These are phyloP conservation scores for Areca catechu DNA, from an alignment of 176 grass and related monocot genomes.

Conservation along the genomic window DNA sequence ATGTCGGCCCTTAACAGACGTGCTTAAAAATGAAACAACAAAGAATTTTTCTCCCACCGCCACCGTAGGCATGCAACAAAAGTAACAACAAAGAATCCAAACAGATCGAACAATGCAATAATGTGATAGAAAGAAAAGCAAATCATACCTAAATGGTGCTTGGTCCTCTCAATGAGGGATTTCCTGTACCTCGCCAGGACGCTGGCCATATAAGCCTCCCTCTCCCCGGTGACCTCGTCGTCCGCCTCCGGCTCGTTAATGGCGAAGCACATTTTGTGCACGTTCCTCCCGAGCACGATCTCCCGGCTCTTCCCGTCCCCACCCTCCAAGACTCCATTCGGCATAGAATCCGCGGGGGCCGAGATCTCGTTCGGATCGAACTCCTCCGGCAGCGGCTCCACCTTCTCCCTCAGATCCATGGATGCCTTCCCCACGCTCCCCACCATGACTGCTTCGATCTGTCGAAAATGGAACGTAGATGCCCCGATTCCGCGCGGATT, in stretches of 20 bases:
- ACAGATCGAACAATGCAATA: too few species aligned
- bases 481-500: too few species aligned
- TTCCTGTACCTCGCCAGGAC: constrained; percentile 65
- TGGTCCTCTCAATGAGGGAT: constrained; percentile 66
- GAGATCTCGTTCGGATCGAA: constrained; percentile 15
- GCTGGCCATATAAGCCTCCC: constrained; percentile 73
- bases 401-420: constrained; percentile 28
- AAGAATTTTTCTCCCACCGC: too few species aligned
- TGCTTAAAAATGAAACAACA: too few species aligned
- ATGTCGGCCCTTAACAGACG: too few species aligned
- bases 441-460: constrained; percentile 37
- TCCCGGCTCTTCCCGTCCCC: constrained; percentile 23
- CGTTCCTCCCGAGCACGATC: constrained; percentile 71
- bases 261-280: constrained; percentile 56
- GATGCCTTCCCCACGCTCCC: constrained; percentile 54
- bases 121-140: background rate
- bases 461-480: too few species aligned
- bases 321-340: constrained; percentile 1
- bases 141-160: constrained; percentile 62
- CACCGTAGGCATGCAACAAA: too few species aligned
- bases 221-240: constrained; percentile 69
- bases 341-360: background rate
- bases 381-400: constrained; percentile 22
- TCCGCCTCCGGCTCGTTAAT: constrained; percentile 75
- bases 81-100: too few species aligned